phyloP scores from a whole-genome alignment of 2,329 filamentous ascomycete species.

The Lasiodiplodia gonubiensis region DNA sequence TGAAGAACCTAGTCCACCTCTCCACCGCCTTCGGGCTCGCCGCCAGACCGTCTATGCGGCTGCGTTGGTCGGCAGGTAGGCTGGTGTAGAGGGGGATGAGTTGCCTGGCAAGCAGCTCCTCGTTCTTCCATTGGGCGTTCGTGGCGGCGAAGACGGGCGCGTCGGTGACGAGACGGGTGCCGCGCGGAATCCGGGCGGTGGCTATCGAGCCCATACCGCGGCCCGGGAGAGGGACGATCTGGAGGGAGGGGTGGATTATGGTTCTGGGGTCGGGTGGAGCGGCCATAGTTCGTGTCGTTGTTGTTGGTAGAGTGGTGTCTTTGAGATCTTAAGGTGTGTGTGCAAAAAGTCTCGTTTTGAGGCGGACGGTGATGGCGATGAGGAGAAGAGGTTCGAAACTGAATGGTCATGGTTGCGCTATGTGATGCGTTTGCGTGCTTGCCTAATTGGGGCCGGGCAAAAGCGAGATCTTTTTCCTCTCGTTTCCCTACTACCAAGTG shows the following conservation, averaged over 20 bases:
- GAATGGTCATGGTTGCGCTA: background rate
- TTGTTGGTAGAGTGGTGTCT: background rate
- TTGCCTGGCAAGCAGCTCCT: background rate
- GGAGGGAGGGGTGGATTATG: background rate
- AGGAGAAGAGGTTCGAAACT: background rate
- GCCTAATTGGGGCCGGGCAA: background rate
- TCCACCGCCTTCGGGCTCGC: background rate
- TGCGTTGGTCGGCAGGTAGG: background rate
- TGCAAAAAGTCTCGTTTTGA: no score
- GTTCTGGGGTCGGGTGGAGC: background rate
- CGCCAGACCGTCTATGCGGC: background rate
- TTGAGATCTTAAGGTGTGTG: background rate
- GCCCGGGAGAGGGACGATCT: slow-evolving; percentile 40
- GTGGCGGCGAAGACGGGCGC: slow-evolving; percentile 41
- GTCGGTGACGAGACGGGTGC: slow-evolving; percentile 50
- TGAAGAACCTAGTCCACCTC: background rate
- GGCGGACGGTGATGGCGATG: background rate
- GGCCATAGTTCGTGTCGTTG: background rate
- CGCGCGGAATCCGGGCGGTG: slow-evolving; percentile 40
- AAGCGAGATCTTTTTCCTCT: background rate
- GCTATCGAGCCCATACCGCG: slow-evolving; percentile 54
- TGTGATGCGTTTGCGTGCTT: background rate
- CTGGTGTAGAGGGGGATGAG: background rate
- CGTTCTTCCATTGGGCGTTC: background rate
- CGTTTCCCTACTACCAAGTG: background rate